Percentiles rank a stretch among this genome's conserved stretches.
These are phyloP conservation scores for Leccinellum rugosiceps DNA, from an alignment of 768 basidiomycete species.

Conservation along the genomic window DNA sequence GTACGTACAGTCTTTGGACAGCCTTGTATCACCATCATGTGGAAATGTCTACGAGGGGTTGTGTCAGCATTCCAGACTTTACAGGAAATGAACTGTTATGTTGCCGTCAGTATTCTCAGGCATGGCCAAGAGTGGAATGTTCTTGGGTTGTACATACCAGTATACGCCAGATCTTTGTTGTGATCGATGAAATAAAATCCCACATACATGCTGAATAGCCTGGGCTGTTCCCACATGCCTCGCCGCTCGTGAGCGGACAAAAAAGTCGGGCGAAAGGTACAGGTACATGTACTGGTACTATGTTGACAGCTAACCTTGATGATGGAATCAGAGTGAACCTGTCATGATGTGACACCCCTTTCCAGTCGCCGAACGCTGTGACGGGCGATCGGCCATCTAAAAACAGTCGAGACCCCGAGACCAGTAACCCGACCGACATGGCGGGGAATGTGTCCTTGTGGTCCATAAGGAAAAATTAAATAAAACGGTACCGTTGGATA, in stretches of 20 bases:
- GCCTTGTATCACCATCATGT: not conserved
- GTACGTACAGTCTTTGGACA: conserved; percentile 2
- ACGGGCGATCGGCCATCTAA: not conserved
- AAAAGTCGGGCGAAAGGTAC: not conserved
- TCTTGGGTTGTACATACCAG: not conserved
- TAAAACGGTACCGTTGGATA: not conserved
- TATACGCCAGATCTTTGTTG: not conserved
- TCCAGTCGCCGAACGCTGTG: not conserved
- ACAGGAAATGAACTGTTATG: not conserved
- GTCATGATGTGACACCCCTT: not conserved
- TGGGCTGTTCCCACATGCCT: not conserved
- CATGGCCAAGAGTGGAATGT: conserved; percentile 1
- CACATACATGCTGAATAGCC: not conserved
- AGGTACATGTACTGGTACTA: not conserved
- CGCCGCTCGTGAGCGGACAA: not conserved
- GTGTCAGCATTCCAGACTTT: not conserved
- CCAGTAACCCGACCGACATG: no score
- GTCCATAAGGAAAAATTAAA: not conserved
- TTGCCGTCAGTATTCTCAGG: not conserved
- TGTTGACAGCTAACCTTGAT: not conserved
- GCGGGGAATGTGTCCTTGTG: not conserved
- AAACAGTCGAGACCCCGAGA: not conserved
- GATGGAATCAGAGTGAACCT: not conserved
- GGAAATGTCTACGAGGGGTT: not conserved
- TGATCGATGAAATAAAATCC: not conserved